These are phyloP conservation scores for Fusarium kyushuense DNA, from an alignment of 2,329 filamentous ascomycete species.

Conservation along the genomic window DNA sequence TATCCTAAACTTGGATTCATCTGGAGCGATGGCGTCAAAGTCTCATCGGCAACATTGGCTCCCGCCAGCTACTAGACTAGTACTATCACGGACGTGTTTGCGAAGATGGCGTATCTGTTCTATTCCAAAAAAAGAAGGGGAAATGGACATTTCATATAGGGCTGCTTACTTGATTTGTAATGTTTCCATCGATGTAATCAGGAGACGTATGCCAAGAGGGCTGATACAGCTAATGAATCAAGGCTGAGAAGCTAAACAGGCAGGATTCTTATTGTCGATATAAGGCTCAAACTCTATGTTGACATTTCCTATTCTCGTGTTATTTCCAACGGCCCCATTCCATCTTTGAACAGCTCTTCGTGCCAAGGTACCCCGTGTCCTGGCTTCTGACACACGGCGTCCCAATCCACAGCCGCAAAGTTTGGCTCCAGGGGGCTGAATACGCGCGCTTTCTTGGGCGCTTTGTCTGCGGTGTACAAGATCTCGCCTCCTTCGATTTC, in stretches of 20 bases:
- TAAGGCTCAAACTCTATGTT: not conserved
- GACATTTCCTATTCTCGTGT: not conserved
- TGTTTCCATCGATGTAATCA: not conserved
- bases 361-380: conserved; percentile 47
- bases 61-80: conserved; percentile 6
- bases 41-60: conserved; percentile 6
- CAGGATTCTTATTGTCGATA: not conserved
- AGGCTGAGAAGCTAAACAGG: not conserved
- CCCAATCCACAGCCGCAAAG: conserved; percentile 49
- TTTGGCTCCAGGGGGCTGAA: conserved; percentile 44
- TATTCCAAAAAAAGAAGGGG: not conserved
- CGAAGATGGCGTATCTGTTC: not conserved
- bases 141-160: not conserved
- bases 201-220: conserved; percentile 20
- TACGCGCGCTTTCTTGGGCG: conserved; percentile 33
- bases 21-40: conserved; percentile 17
- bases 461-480: conserved; percentile 42
- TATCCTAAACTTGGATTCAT: conserved; percentile 4
- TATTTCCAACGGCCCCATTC: conserved; percentile 47
- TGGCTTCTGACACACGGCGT: conserved; percentile 52
- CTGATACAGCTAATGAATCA: not conserved
- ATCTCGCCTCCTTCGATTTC: conserved; percentile 18
- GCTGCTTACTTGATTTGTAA: conserved; percentile 10
- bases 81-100: not conserved
- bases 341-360: conserved; percentile 52